A percentile compares a stretch with the other conserved stretches of the same genome.
Conservation (phyloP, 2,329 filamentous ascomycete species). For the Ilyonectria mors-panacis region DNA sequence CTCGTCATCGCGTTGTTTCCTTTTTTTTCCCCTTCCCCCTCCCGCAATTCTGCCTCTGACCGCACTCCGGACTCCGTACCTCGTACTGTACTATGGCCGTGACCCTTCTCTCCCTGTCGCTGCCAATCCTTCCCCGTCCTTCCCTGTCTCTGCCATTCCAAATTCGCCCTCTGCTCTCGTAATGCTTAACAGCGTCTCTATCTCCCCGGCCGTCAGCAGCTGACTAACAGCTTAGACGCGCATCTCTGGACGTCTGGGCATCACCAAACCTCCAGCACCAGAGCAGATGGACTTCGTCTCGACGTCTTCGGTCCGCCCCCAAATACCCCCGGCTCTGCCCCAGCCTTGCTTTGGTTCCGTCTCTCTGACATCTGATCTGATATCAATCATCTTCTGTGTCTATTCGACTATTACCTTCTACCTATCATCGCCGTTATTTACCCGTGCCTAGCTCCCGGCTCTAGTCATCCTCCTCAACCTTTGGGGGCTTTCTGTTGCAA, state of each 20-base stretch:
- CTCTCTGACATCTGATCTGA: neutral
- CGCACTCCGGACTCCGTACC: neutral
- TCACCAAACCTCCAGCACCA: constrained; percentile 2
- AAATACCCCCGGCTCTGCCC: constrained; percentile 3
- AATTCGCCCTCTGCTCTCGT: constrained; percentile 18
- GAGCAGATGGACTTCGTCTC: constrained; percentile 21
- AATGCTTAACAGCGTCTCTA: constrained; percentile 39
- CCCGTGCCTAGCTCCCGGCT: neutral
- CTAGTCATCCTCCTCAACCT: neutral
- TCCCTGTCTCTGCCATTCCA: constrained; percentile 22
- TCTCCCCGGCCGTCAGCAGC: constrained; percentile 41
- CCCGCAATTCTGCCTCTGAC: constrained; percentile 2
- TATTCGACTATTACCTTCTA: neutral
- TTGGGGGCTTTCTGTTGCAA: neutral
- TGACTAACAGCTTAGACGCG: constrained; percentile 45
- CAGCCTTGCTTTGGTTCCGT: constrained; percentile 10
- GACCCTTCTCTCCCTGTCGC: constrained; percentile 18
- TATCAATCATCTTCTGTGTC: neutral
- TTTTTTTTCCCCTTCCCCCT: neutral
- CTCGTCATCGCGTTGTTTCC: constrained; percentile 18
- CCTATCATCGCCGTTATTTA: neutral
- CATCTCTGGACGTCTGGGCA: constrained; percentile 25
- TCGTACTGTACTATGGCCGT: constrained; percentile 5
- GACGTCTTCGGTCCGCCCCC: constrained; percentile 9
- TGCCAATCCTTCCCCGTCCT: constrained; percentile 30